phyloP scores from a whole-genome alignment of 2,329 filamentous ascomycete species.

The Pseudogymnoascus sp. region DNA sequence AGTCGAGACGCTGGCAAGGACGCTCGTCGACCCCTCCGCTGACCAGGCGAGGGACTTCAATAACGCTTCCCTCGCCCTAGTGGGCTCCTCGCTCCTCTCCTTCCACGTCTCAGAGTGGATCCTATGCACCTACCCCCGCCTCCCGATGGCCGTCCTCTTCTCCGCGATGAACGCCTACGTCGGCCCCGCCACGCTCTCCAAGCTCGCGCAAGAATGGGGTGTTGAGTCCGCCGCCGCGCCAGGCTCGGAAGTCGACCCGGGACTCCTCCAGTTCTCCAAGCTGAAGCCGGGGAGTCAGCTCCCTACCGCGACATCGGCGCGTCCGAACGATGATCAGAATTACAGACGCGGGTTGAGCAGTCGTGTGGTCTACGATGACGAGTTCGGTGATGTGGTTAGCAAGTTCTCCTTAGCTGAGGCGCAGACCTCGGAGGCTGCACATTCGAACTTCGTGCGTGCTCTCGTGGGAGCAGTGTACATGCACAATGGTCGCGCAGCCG shows the following conservation, averaged over 20 bases:
- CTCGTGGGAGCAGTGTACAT: conserved; percentile 78
- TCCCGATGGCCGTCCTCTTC: conserved; percentile 82
- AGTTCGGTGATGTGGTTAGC: conserved; percentile 62
- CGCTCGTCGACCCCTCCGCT: conserved; percentile 77
- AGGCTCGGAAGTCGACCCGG: conserved; percentile 84
- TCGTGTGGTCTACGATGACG: conserved; percentile 71
- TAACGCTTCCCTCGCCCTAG: conserved; percentile 71
- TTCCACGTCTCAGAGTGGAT: conserved; percentile 87
- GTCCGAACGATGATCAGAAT: conserved; percentile 40
- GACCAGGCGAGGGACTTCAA: conserved; percentile 76
- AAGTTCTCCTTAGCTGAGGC: conserved; percentile 20
- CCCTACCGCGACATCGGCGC: conserved; percentile 39
- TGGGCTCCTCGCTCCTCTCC: conserved; percentile 75
- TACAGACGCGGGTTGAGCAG: conserved; percentile 66
- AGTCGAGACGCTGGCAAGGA: conserved; percentile 73
- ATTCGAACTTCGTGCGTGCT: conserved; percentile 71
- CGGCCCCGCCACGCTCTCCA: conserved; percentile 63
- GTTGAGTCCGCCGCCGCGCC: conserved; percentile 80
- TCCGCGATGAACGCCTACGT: conserved; percentile 77
- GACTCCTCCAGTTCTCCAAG: conserved; percentile 70
- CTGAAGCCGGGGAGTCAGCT: conserved; percentile 34
- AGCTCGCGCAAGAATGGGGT: conserved; percentile 79
- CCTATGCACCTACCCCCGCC: conserved; percentile 78
- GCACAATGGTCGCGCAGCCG: conserved; percentile 69
- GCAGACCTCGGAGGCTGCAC: conserved; percentile 39